Evolutionary conservation across 2,329 filamentous ascomycete genomes (phyloP), one percentile per base, ranked within the genome.

Genomic region (Fusarium sp.): DNA sequence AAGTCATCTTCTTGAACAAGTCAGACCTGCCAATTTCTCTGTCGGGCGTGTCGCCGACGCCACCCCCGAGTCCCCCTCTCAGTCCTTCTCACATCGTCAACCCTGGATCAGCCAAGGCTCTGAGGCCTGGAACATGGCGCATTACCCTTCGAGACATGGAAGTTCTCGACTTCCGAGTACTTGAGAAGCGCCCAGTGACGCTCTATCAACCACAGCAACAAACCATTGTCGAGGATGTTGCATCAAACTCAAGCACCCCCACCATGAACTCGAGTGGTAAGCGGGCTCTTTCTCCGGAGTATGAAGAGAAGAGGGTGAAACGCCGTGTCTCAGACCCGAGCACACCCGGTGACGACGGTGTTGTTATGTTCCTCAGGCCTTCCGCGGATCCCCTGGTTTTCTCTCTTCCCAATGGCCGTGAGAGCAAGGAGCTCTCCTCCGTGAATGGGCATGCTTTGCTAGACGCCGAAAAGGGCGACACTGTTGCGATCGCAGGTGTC

Each of bases 71-170:
- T 63, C 80, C 76, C 68, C 68, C 78, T n/a, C 75, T 81, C 64
- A 81, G 80, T 62, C 84, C 82, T 24, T 75, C 76, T n/a, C 79
- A 82, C 70, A 75, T 80, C 68, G 80, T 85, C 71, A 80, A 83
- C 37, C 84, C 84, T 2, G 78, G 79, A 4, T 78, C 78, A 16
- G 81, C 80, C 66, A 84, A 82, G 72, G 81, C 83, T 28, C 75
- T 89, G 33, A 81, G 77, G 18, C 87, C 86, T 5, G 86, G 86
- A 29, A 86, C 86, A 2, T 89, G 86, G 86, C 81, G 85, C 61
- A 88, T 89, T 69, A 82, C 79, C 57, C 81, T 88, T 67, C 77
- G 79, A 46, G 78, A 81, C 43, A 78, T 81, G 24, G 83, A 85
- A 23, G 83, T 88, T 11, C 77, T 89, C 33, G 87, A 89, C 74